Evolutionary conservation across 2,329 filamentous ascomycete species (phyloP).

Genomic region (Plenodomus biglobosus): DNA sequence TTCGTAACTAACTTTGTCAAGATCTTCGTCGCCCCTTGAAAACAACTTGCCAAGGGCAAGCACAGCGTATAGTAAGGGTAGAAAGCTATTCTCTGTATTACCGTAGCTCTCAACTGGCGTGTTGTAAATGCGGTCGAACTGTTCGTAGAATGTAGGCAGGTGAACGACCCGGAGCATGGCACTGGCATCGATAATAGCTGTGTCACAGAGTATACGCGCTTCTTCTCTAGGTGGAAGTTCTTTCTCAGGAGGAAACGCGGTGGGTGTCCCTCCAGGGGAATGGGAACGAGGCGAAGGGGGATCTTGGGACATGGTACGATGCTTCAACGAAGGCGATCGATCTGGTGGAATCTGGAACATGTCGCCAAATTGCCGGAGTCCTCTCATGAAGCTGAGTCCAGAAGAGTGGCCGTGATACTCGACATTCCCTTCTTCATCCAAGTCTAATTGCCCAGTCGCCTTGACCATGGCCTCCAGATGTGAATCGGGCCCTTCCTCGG

Average conservation of each 20-base stretch:
- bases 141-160: constrained; percentile 75
- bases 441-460: constrained; percentile 83
- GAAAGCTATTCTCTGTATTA: constrained; percentile 50
- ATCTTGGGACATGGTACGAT: constrained; percentile 57
- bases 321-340: constrained; percentile 59
- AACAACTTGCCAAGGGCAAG: constrained; percentile 53
- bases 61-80: constrained; percentile 53
- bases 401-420: constrained; percentile 96
- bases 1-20: constrained; percentile 49
- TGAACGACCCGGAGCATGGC: constrained; percentile 74
- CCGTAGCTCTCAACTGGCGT: constrained; percentile 55
- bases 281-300: constrained; percentile 71
- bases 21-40: constrained; percentile 42
- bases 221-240: constrained; percentile 69
- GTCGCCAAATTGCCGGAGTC: constrained; percentile 83
- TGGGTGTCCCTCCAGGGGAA: constrained; percentile 59
- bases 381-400: constrained; percentile 81
- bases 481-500: constrained; percentile 55
- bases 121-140: constrained; percentile 76
- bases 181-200: constrained; percentile 64
- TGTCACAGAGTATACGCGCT: constrained; percentile 59
- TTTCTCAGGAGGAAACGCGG: constrained; percentile 35
- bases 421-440: constrained; percentile 89
- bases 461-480: constrained; percentile 93
- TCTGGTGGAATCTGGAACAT: constrained; percentile 67